Evolutionary conservation across 441 rosid species (phyloP), one percentile per base, ranked within the genome.

Genomic region (Aquilaria agallochum): DNA sequence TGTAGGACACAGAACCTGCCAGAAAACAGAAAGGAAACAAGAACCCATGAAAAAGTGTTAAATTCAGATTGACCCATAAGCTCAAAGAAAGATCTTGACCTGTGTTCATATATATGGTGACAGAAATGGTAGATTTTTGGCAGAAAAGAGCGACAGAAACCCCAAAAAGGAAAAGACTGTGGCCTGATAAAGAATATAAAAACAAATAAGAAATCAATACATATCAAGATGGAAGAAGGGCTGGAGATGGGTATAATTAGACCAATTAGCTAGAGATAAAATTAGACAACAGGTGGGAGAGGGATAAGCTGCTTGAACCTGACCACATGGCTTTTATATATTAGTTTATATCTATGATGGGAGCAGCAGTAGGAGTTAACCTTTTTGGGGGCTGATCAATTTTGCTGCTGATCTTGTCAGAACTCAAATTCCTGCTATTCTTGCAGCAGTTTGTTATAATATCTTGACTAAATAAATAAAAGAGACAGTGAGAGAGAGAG

Each of bases 361-460:
- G 57, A 45, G 67, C 15, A 53, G 57, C 50, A 54, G 55, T 40
- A 52, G 31, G 55, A 52, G 11, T 9, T 9, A 64, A 66, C 40
- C 62, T 66, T 67, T 74, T 69, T 59, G 56, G 70, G 59, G 36
- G 53, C 60, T 30, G 33, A 27, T 51, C 50, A 11, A 27, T 50
- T 40, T 42, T 33, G 61, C 33, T 34, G 64, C 50, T 47, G 69
- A 61, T 75, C 63, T 64, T 71, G 75, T 71, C 67, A 68, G 68
- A 40, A 62, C 44, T 45, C 59, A 57, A 60, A 20, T 62, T 61
- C 63, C 30, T 20, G 53, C 68, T 57, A 59, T n/a, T 45, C 46
- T 63, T 5, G 54, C 53, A 44, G 59, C 59, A 10, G 45, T 40
- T 40, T 40, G 45, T 40, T 40, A 20, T 20, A 40, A 40, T 40